Percentiles rank a stretch among this genome's conserved stretches.
Conservation (phyloP, 495 filamentous ascomycete genomes). For the Penicillium alfredii region DNA sequence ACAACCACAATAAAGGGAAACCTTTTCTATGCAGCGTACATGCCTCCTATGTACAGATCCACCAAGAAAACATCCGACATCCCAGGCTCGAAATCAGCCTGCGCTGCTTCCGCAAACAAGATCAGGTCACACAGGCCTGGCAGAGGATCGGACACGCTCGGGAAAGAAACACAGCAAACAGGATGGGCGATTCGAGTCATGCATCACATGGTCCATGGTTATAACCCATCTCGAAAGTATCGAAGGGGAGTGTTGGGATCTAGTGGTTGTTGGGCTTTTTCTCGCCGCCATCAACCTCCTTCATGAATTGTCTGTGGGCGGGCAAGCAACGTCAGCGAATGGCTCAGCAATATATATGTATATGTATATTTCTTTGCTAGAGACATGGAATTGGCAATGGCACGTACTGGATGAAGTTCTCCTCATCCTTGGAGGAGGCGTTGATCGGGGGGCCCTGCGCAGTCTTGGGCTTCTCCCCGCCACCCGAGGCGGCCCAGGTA, state of each 20-base stretch:
- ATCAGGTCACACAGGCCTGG: slow-evolving; percentile 1
- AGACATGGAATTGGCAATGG: slow-evolving; percentile 3
- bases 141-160: slow-evolving; percentile 5
- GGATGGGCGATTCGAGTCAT: slow-evolving; percentile 14
- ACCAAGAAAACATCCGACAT: slow-evolving; percentile 15
- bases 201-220: slow-evolving; percentile 15
- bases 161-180: slow-evolving; percentile 12
- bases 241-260: slow-evolving; percentile 40
- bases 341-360: slow-evolving; percentile 6
- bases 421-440: slow-evolving; percentile 85
- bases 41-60: slow-evolving; percentile 42
- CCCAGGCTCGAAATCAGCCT: slow-evolving; percentile 11
- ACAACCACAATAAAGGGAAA: slow-evolving; percentile 13
- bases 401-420: slow-evolving; percentile 92
- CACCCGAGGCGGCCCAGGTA: slow-evolving; percentile 47
- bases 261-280: slow-evolving; percentile 60
- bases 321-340: not conserved
- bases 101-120: slow-evolving; percentile 10
- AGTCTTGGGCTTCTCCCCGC: slow-evolving; percentile 58
- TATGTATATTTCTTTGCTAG: not conserved
- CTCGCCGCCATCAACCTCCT: slow-evolving; percentile 62
- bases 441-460: slow-evolving; percentile 69
- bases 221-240: slow-evolving; percentile 11
- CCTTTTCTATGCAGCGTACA: slow-evolving; percentile 38
- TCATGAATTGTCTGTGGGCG: slow-evolving; percentile 65